Conservation (phyloP, 768 basidiomycete species). For the Lactarius quietus region DNA sequence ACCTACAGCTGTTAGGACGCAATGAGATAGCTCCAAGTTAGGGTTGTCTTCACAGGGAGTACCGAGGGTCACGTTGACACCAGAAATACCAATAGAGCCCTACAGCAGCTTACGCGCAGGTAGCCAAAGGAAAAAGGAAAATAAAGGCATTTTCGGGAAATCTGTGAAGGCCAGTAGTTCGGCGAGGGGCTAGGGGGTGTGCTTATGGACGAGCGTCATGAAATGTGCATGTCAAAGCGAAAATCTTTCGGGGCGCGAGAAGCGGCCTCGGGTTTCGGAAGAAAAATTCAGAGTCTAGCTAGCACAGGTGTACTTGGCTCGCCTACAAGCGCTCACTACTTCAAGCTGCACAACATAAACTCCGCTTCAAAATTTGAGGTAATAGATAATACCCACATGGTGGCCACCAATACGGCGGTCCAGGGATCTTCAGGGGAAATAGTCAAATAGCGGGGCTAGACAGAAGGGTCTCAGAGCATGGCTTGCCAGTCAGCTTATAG, state of each 20-base stretch:
- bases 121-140: not conserved
- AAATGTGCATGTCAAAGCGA: slow-evolving; percentile 2
- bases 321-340: not conserved
- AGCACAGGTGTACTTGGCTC: not conserved
- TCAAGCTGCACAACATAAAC: not conserved
- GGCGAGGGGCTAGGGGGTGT: not conserved
- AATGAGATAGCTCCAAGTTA: not conserved
- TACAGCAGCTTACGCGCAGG: not conserved
- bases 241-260: not conserved
- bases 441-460: not conserved
- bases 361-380: slow-evolving; percentile 1
- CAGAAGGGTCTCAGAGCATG: not conserved
- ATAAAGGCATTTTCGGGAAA: not conserved
- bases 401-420: not conserved
- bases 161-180: not conserved
- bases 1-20: slow-evolving; percentile 17
- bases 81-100: not conserved
- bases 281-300: not conserved
- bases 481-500: not conserved
- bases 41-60: not conserved
- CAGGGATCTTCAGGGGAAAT: no score
- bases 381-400: not conserved
- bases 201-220: slow-evolving; percentile 8
- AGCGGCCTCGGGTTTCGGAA: not conserved
- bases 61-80: not conserved